A percentile compares a stretch with the other conserved stretches of the same genome.
These are phyloP conservation scores for Penicillium lagena DNA, from an alignment of 495 filamentous ascomycete species.

Conservation along the genomic window DNA sequence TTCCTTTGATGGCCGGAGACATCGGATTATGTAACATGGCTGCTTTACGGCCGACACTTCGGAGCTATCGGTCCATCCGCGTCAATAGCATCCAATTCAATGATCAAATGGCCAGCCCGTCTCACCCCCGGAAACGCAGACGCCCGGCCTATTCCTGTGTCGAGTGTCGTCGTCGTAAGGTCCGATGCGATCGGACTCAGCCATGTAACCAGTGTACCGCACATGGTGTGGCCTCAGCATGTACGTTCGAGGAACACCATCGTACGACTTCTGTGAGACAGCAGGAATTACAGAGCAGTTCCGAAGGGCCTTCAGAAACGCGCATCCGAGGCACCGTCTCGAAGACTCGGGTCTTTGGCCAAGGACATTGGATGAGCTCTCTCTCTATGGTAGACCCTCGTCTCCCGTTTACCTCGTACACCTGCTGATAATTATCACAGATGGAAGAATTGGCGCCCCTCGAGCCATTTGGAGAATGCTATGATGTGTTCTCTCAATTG, in stretches of 20 bases:
- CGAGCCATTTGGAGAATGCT: slow-evolving; percentile 11
- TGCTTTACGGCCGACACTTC: no score
- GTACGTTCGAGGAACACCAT: slow-evolving; percentile 9
- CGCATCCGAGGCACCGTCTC: slow-evolving; percentile 14
- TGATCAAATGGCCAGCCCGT: no score
- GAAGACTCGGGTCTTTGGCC: slow-evolving; percentile 22
- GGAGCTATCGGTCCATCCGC: no score
- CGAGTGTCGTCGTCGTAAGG: slow-evolving; percentile 16
- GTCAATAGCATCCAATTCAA: no score
- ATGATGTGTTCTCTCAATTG: slow-evolving; percentile 11
- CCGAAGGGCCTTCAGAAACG: neutral
- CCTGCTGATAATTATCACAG: slow-evolving; percentile 10
- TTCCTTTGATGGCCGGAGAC: no score
- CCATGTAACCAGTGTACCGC: slow-evolving; percentile 8
- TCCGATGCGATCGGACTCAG: slow-evolving; percentile 11
- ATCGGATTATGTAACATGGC: no score
- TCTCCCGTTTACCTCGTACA: slow-evolving; percentile 21
- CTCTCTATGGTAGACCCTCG: slow-evolving; percentile 19
- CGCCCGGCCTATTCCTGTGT: slow-evolving; percentile 11
- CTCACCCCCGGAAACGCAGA: slow-evolving; percentile 7
- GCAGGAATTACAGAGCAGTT: slow-evolving; percentile 27
- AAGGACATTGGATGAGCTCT: slow-evolving; percentile 27
- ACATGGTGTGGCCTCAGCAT: slow-evolving; percentile 16
- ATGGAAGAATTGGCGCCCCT: slow-evolving; percentile 12
- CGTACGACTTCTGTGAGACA: no score